These are phyloP conservation scores for Penicillium sp. DNA, from an alignment of 2,329 filamentous ascomycete genomes.

Conservation along the genomic window DNA sequence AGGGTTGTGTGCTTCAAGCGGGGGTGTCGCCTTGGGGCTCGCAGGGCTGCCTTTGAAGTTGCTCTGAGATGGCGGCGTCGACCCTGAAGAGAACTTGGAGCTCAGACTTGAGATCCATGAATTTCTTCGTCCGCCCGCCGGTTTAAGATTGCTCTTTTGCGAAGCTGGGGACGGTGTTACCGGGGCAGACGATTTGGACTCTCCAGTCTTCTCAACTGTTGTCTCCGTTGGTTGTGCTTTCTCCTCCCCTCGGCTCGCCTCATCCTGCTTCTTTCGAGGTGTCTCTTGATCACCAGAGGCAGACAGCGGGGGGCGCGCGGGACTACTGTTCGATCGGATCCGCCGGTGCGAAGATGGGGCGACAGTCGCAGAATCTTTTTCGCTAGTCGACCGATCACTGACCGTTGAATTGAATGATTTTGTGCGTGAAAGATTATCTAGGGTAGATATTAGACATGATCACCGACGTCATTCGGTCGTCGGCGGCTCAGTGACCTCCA, in stretches of 20 bases:
- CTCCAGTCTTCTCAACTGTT: conserved; percentile 16
- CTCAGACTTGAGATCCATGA: conserved; percentile 95
- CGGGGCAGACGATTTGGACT: conserved; percentile 20
- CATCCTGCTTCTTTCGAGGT: conserved; percentile 15
- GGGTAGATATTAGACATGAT: neutral
- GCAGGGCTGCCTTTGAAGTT: conserved; percentile 28
- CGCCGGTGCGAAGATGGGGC: conserved; percentile 21
- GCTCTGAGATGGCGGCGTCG: conserved; percentile 38
- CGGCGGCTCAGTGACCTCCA: neutral
- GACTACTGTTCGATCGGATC: conserved; percentile 21
- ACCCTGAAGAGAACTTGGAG: conserved; percentile 72
- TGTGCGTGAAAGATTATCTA: conserved; percentile 34
- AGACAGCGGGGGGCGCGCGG: conserved; percentile 11
- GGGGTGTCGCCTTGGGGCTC: conserved; percentile 29
- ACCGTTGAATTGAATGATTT: conserved; percentile 32
- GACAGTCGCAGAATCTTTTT: conserved; percentile 17
- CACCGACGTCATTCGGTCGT: too few relatives aligned
- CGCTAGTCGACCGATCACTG: conserved; percentile 25
- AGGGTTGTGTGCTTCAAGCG: conserved; percentile 40
- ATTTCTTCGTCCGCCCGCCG: conserved; percentile 52
- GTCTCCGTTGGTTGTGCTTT: conserved; percentile 18
- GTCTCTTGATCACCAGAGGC: conserved; percentile 9
- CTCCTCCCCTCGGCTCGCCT: conserved; percentile 15
- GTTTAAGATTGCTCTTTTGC: conserved; percentile 27
- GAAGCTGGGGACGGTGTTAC: conserved; percentile 18